Base-by-base conservation (phyloP, 2,329 filamentous ascomycete genomes). In the Verticillium klebahnii region DNA sequence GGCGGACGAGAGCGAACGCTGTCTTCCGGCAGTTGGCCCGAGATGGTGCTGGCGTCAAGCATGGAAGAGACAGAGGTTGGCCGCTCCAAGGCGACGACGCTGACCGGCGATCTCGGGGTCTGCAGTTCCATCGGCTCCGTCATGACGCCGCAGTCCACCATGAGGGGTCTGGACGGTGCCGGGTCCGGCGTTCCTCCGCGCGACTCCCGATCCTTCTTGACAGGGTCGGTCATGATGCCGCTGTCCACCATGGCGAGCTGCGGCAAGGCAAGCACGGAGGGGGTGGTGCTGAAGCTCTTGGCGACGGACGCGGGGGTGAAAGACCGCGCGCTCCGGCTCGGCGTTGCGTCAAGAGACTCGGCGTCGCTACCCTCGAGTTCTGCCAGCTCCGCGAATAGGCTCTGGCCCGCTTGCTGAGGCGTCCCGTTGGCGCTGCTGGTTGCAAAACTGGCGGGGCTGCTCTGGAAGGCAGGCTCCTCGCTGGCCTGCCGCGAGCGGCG, bases 311-410 rank as follows among this genome's bases (percentile, higher is more conserved):
- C 79, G 25, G 83, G 82, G 6, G 82, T 84, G 54, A 75, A 68
- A 19, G 77, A 81, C 54, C 80, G 79, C 25, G 75, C 69, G 63
- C 79, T 80, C 54, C 80, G 79, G 65, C 81, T 84, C 31, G 86
- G 86, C 34, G 85, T 88, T 31, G 77, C 82, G 19, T 79, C 80
- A 62, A 76, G 80, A 60, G 90, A 88, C 64, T 89, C 89, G 63
- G 92, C 90, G 65, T 92, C 91, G 67, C 90, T 89, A 66, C 87
- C 86, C 64, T 86, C 89, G 54, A 97, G 79, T 67, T 92, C 91
- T 60, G 90, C 92, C 52, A 99, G 83, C 75, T 99, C 95, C 50
- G 93, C 93, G 72, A 95, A 96, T 58, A 99, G 80, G 70, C 90
- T 98, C 78, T 97, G 91, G 17, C 86, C 84, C 19, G 70, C 76